Percentiles rank a stretch among this genome's conserved stretches.
Evolutionary conservation across 257 asterid genomes (phyloP).

Genomic region (Lycium barbarum): DNA sequence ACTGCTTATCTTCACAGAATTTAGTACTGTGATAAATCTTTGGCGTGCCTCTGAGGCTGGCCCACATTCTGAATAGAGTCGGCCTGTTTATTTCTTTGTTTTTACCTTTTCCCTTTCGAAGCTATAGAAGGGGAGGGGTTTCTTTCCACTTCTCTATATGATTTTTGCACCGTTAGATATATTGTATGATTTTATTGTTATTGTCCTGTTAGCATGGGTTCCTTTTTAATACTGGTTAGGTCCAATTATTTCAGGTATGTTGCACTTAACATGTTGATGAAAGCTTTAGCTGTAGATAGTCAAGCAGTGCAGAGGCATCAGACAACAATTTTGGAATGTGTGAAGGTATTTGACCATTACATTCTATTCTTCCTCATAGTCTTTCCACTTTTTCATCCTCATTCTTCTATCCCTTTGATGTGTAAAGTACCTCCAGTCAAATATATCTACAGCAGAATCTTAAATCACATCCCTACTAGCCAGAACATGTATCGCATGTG

Average conservation of each 20-base stretch:
- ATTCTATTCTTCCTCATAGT: neutral
- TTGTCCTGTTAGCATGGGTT: constrained; percentile 32
- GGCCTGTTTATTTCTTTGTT: neutral
- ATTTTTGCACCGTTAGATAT: neutral
- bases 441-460: neutral
- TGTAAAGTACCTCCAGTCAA: neutral
- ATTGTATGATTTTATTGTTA: neutral
- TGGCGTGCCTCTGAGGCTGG: neutral
- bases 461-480: neutral
- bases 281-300: constrained; percentile 86
- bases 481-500: constrained; percentile 18
- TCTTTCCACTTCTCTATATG: constrained; percentile 4
- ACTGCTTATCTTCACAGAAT: neutral
- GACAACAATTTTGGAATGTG: constrained; percentile 94
- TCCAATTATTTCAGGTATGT: constrained; percentile 75
- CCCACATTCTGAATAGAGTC: neutral
- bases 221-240: constrained; percentile 38
- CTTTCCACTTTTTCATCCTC: constrained; percentile 16
- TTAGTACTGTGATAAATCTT: neutral
- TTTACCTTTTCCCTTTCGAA: neutral
- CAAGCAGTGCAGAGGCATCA: constrained; percentile 99
- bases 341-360: constrained; percentile 64
- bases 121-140: neutral
- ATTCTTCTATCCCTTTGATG: constrained; percentile 4
- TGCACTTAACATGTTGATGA: constrained; percentile 98